These are phyloP conservation scores for Euryodendron excelsum DNA, from an alignment of 148 eudicot genomes.

Conservation along the genomic window DNA sequence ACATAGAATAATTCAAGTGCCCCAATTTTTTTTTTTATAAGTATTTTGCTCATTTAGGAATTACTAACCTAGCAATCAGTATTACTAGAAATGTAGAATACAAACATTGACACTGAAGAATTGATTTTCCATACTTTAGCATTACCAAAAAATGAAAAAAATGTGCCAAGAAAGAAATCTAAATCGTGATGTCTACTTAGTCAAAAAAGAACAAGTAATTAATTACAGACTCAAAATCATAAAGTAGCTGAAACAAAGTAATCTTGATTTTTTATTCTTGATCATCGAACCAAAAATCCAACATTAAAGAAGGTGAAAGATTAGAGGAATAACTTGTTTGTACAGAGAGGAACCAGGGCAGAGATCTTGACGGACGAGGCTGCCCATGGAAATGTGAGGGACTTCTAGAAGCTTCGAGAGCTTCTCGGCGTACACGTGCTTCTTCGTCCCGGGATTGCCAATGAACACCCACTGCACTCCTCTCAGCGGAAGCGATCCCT, in stretches of 20 bases:
- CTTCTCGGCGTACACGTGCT: slow-evolving; percentile 51
- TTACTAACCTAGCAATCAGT: background rate
- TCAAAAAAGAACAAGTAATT: too few species aligned
- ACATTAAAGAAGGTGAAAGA: background rate
- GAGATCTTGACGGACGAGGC: slow-evolving; percentile 70
- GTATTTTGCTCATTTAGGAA: background rate
- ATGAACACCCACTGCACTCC: slow-evolving; percentile 52
- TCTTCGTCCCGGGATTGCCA: slow-evolving; percentile 38
- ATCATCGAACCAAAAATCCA: background rate
- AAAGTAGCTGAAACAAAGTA: background rate
- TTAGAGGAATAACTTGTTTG: slow-evolving; percentile 38
- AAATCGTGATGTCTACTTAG: too few species aligned
- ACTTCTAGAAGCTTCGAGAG: slow-evolving; percentile 66
- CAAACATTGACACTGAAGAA: too few species aligned
- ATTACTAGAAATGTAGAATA: too few species aligned
- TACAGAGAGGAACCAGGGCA: slow-evolving; percentile 56
- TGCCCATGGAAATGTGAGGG: slow-evolving; percentile 70
- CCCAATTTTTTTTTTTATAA: too few species aligned
- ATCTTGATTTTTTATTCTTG: slow-evolving; percentile 5
- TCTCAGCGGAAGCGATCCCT: slow-evolving; percentile 17
- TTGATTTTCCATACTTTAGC: too few species aligned
- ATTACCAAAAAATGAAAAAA: too few species aligned
- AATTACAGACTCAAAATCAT: background rate
- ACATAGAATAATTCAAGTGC: background rate
- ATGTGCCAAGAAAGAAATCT: too few species aligned